A percentile compares a stretch with the other conserved stretches of the same genome.
phyloP scores from a whole-genome alignment of 23 red algal genomes.

The Gracilaria caudata region DNA sequence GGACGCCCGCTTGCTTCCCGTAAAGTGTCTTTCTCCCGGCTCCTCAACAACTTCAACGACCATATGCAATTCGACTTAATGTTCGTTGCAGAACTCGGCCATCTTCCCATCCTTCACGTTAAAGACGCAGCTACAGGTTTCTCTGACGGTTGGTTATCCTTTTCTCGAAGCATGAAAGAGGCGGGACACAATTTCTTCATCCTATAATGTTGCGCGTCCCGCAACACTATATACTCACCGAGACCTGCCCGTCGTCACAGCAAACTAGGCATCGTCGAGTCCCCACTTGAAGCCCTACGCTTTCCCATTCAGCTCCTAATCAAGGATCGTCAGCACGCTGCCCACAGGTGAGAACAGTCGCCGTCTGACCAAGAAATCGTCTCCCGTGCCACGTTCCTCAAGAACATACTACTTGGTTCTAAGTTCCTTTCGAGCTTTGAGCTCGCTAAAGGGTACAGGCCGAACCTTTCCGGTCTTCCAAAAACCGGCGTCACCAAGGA shows the following conservation, averaged over 20 bases:
- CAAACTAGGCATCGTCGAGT: slow-evolving; percentile 44
- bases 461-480: not conserved
- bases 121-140: no score
- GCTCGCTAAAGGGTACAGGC: slow-evolving; percentile 29
- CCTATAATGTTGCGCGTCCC: no score
- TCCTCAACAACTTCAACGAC: slow-evolving; percentile 38
- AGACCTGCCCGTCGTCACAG: slow-evolving; percentile 13
- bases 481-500: not conserved
- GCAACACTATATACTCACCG: slow-evolving; percentile 2
- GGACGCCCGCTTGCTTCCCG: slow-evolving; percentile 1
- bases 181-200: no score
- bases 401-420: slow-evolving; percentile 1
- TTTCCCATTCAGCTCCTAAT: slow-evolving; percentile 28
- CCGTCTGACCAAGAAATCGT: slow-evolving; percentile 23
- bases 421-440: slow-evolving; percentile 36
- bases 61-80: slow-evolving; percentile 6
- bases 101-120: no score
- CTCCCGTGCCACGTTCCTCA: not conserved
- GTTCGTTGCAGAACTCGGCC: no score
- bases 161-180: no score
- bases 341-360: not conserved
- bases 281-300: slow-evolving; percentile 9
- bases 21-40: slow-evolving; percentile 30
- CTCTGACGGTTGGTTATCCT: no score
- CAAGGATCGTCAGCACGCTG: not conserved